Evolutionary conservation across 495 filamentous ascomycete genomes (phyloP), one percentile per base, ranked within the genome.

Genomic region (Usnea hakonensis): DNA sequence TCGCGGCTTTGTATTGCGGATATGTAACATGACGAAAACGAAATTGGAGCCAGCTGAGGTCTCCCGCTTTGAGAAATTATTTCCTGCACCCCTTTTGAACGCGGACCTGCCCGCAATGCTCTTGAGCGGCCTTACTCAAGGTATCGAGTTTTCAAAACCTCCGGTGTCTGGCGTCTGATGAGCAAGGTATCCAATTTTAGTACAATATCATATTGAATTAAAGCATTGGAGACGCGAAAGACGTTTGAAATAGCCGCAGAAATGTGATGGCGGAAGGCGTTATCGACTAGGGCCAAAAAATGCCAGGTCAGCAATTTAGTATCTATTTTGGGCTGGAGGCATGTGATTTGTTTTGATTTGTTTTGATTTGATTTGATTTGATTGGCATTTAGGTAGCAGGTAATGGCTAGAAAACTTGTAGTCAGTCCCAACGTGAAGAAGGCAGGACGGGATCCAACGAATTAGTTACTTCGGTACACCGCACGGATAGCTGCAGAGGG

Each of bases 401-500:
- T 19, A 32, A 19, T 30, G 16, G 48, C 28, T 52, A 52, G 46
- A 26, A 52, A 16, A 19, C 32, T 16, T 52, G 48, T 52, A 52
- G 13, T 52, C 5, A 5, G 16, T 17, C 10, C 14, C 28, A 52
- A 1, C 2, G 32, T 19, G 48, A 4, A 30, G 16, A 40, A 37
- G 33, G 8, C 41, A 17, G 41, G 23, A 40, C 26, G 53, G 59
- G 59, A 40, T 55, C 46, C 50, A 55, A 40, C 59, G 28, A 55
- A 55, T 40, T 48, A 41, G 17, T 19, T 32, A 55, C 38, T 44
- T 32, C 35, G 37, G 30, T 35, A 21, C 30, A 32, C 35, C 59
- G 26, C 32, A 57, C 28, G 59, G 16, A 35, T 61, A 55, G 35
- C 59, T 43, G 59, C 59, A 61, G 59, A n/a, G 21, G 38, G 44